Conservation (phyloP, 164 flowering plant genomes). For the Magnolia officinalis region DNA sequence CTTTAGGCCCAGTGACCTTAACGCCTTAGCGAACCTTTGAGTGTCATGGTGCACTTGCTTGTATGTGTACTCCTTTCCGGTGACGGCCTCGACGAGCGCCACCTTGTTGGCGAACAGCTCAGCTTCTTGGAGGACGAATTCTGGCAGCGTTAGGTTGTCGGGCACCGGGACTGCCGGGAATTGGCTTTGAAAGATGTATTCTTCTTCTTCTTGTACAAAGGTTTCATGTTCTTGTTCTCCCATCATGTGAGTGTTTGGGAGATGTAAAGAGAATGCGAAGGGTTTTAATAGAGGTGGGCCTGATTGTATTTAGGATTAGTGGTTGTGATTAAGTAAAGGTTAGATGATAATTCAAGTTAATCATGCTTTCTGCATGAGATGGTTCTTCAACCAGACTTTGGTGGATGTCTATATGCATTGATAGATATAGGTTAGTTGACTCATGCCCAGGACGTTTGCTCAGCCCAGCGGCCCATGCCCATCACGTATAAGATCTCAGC, state of each 20-base stretch:
- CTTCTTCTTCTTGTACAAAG: slow-evolving; percentile 28
- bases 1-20: slow-evolving; percentile 69
- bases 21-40: slow-evolving; percentile 65
- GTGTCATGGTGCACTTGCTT: slow-evolving; percentile 56
- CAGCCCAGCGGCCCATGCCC: not conserved
- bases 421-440: slow-evolving; percentile 19
- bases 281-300: not conserved
- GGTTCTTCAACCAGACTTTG: not conserved
- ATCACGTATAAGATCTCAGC: not conserved
- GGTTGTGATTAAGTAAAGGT: not conserved
- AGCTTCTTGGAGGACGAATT: slow-evolving; percentile 71
- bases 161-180: slow-evolving; percentile 65
- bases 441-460: slow-evolving; percentile 14
- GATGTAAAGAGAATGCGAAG: not conserved
- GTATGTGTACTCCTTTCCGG: slow-evolving; percentile 62
- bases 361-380: not conserved
- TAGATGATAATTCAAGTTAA: not conserved
- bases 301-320: not conserved
- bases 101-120: slow-evolving; percentile 65
- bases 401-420: slow-evolving; percentile 2
- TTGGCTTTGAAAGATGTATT: slow-evolving; percentile 63
- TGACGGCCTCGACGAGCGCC: slow-evolving; percentile 77
- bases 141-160: slow-evolving; percentile 63
- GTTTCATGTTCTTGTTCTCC: not conserved
- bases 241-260: not conserved